Conservation (phyloP, 495 filamentous ascomycete species). For the Staphylotrichum longicolle region DNA sequence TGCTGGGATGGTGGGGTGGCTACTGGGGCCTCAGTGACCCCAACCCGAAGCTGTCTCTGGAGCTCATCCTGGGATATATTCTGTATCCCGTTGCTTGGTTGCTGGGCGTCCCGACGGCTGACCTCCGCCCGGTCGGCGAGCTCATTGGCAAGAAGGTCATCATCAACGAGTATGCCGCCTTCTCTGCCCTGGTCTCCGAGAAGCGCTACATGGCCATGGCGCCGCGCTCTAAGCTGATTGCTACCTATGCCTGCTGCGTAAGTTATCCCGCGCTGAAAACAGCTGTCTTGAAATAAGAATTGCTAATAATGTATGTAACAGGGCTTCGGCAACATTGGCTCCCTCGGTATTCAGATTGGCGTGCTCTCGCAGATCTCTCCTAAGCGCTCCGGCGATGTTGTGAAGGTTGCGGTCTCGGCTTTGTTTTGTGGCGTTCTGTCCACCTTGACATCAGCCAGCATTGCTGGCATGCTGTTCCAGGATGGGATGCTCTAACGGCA, state of each 20-base stretch:
- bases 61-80: conserved; percentile 77
- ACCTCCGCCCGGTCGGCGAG: conserved; percentile 70
- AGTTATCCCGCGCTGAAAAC: conserved; percentile 40
- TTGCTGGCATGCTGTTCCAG: conserved; percentile 62
- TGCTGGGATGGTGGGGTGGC: conserved; percentile 85
- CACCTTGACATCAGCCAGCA: conserved; percentile 75
- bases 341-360: conserved; percentile 82
- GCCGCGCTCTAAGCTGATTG: conserved; percentile 71
- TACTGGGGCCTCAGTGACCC: conserved; percentile 66
- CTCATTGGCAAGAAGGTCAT: conserved; percentile 84
- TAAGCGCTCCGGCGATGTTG: conserved; percentile 67
- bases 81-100: conserved; percentile 84
- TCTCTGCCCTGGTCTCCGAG: conserved; percentile 58
- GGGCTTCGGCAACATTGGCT: conserved; percentile 78
- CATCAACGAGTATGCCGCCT: conserved; percentile 69
- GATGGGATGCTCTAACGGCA: conserved; percentile 14
- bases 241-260: conserved; percentile 84
- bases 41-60: conserved; percentile 64
- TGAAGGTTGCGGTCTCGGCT: conserved; percentile 70
- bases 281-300: neutral
- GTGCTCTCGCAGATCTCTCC: conserved; percentile 80
- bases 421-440: conserved; percentile 74
- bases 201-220: conserved; percentile 58
- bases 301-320: conserved; percentile 66
- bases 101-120: conserved; percentile 72